Evolutionary conservation across 1,284 basidiomycete species (phyloP).

Genomic region (Cryptococcus sp.): DNA sequence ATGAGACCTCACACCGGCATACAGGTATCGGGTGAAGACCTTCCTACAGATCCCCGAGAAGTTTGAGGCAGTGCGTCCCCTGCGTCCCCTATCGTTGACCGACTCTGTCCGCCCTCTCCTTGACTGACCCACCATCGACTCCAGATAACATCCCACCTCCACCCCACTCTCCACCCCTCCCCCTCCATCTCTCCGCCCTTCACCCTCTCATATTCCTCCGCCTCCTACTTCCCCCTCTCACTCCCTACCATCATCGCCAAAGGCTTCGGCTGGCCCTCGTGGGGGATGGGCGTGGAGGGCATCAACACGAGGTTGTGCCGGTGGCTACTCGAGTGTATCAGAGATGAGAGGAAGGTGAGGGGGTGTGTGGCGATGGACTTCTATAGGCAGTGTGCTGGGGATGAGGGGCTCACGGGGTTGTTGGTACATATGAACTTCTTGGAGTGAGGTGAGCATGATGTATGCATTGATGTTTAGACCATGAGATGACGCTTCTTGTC

Average conservation of each 20-base stretch:
- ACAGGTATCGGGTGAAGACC: slow-evolving; percentile 70
- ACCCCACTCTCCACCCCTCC: slow-evolving; percentile 12
- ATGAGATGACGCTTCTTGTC: slow-evolving; percentile 7
- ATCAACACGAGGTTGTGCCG: slow-evolving; percentile 68
- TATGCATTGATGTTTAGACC: neutral
- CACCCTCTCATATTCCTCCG: slow-evolving; percentile 74
- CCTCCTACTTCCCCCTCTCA: slow-evolving; percentile 71
- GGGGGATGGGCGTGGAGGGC: slow-evolving; percentile 72
- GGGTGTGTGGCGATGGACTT: slow-evolving; percentile 42
- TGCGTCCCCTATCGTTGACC: neutral
- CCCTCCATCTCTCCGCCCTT: slow-evolving; percentile 55
- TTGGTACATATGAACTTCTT: slow-evolving; percentile 33
- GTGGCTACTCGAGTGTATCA: slow-evolving; percentile 61
- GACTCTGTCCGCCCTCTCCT: no score
- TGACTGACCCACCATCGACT: neutral
- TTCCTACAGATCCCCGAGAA: slow-evolving; percentile 78
- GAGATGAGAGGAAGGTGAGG: slow-evolving; percentile 21
- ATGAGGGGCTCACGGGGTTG: slow-evolving; percentile 25
- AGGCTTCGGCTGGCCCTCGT: slow-evolving; percentile 72
- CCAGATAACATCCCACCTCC: slow-evolving; percentile 17
- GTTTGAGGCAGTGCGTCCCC: slow-evolving; percentile 52
- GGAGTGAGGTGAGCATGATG: neutral
- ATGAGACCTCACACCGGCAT: neutral
- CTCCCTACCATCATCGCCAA: slow-evolving; percentile 68
- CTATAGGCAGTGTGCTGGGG: slow-evolving; percentile 30